Conservation (phyloP, 495 filamentous ascomycete species). For the Penicillium fimorum region DNA sequence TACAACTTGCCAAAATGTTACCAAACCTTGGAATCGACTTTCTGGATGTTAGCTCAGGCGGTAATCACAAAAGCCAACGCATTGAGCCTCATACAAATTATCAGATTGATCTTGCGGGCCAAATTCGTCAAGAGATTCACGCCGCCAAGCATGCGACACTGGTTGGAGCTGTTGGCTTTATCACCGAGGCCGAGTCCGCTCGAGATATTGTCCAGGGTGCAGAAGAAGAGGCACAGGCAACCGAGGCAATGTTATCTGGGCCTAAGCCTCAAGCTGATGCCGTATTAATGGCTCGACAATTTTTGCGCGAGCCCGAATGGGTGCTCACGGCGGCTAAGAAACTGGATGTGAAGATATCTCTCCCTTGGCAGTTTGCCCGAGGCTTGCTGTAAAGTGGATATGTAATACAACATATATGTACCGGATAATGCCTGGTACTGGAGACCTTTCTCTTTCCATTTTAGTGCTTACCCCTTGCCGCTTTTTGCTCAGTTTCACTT, state of each 20-base stretch:
- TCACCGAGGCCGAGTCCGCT: conserved; percentile 63
- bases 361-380: conserved; percentile 53
- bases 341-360: conserved; percentile 56
- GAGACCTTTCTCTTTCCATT: too few species aligned
- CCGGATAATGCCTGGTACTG: too few species aligned
- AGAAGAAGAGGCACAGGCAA: conserved; percentile 46
- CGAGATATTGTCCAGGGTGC: conserved; percentile 54
- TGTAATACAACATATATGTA: not conserved
- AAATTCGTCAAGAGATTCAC: conserved; percentile 56
- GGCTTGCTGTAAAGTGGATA: conserved; percentile 6
- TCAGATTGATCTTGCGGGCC: conserved; percentile 62
- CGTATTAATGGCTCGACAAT: conserved; percentile 63
- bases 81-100: conserved; percentile 56
- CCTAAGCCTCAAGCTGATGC: conserved; percentile 55
- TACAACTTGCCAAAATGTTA: conserved; percentile 61
- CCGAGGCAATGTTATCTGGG: conserved; percentile 33
- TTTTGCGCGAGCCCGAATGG: conserved; percentile 67
- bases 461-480: too few species aligned
- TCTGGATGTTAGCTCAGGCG: conserved; percentile 71
- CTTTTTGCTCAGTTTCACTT: too few species aligned
- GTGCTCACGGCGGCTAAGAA: conserved; percentile 58
- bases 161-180: conserved; percentile 72
- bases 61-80: conserved; percentile 59
- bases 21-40: conserved; percentile 68
- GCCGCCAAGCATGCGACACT: conserved; percentile 53